Evolutionary conservation across 306 rosid genomes (phyloP), one percentile per base, ranked within the genome.

Genomic region (Quercus variabilis): DNA sequence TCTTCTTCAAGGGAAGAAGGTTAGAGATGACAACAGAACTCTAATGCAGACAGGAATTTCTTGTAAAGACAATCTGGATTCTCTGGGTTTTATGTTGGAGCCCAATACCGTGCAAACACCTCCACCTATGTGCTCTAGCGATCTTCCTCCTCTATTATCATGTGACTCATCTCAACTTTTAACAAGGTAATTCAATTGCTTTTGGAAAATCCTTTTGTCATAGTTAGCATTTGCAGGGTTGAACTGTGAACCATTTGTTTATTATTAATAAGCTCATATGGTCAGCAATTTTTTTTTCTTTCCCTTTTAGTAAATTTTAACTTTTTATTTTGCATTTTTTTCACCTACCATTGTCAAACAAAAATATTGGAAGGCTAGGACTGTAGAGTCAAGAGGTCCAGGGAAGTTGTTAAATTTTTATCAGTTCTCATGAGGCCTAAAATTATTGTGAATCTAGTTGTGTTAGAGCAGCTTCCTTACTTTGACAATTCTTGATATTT

Each of bases 41-140:
- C 91, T 95, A 54, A 75, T 75, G 70, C 99, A 95, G 87, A 90
- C 93, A 2, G 98, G 98, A 69, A 80, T 95, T 52, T 88, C 94
- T 41, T 77, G 87, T 82, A 87, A 95, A 85, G 94, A 92, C 83
- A 91, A 88, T 85, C 60, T 90, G 67, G 94, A 86, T 81, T 78
- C 85, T 49, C 90, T 95, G 5, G 90, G 91, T 79, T 95, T 95
- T 81, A 78, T 86, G 19, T 77, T 95, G 87, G 98, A 95, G 89
- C 96, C 96, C 46, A 86, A 64, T 78, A 84, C 84, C 21, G 69
- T 82, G 76, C 88, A 87, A 81, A 83, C 76, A 65, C 79, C 83
- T 76, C 85, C 88, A 21, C 77, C 85, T 79, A 73, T 62, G 35
- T 87, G 85, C 74, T 80, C 85, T 54, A 81, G 79, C 2, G 83